Evolutionary conservation across 2,329 filamentous ascomycete genomes (phyloP), one percentile per base, ranked within the genome.

Genomic region (Botrytis paeoniae): DNA sequence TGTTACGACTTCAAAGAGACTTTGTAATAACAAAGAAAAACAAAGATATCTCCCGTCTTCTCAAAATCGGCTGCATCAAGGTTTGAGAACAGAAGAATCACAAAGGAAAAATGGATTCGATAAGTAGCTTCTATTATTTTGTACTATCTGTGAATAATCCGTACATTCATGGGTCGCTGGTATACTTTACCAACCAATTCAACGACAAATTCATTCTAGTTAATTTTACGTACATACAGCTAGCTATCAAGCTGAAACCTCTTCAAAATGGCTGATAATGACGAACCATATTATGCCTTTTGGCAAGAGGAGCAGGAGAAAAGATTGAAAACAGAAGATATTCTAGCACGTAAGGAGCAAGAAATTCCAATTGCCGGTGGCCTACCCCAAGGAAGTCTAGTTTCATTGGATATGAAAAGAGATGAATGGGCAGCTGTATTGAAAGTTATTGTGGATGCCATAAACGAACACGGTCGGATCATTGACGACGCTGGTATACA

Each of bases 121-220:
- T 69, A 69, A 69, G 65, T 41, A 57, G 65, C 65, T 41, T 68
- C 37, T 68, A 10, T 22, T 16, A 57, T 41, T 57, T 68, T 32
- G 16, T 18, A 18, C n/a, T 29, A 32, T 29, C 10, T 18, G 10
- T 37, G 22, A 41, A 57, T 32, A 22, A 32, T 69, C 9, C 3
- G 18, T 32, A 41, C 7, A n/a, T 22, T 41, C n/a, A 25, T 16
- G 48, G 37, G 37, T 37, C n/a, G 65, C 25, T 4, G 65, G 48
- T 18, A 57, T 32, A 57, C 14, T 57, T 37, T 68, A 32, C 25
- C n/a, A 29, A 41, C 29, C 10, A 18, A 57, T 57, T 32, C 10
- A 57, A 41, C 18, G 22, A 57, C 16, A 12, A 54, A 54, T 39
- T 18, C 8, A 25, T 22, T 10, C 3, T 22, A 66, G 54, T 14